Conservation (phyloP, 2,329 filamentous ascomycete genomes). For the Daldinia sp. region DNA sequence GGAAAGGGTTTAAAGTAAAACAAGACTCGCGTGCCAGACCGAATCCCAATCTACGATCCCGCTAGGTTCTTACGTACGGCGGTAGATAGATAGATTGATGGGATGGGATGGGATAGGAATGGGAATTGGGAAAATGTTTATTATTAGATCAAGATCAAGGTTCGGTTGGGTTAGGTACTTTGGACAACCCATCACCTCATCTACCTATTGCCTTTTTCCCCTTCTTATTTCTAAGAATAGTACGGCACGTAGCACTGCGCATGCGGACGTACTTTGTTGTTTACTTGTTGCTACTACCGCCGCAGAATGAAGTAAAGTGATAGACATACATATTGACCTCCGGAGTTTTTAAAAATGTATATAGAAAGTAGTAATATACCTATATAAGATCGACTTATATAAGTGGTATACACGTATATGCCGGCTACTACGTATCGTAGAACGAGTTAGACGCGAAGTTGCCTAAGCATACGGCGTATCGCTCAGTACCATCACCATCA, state of each 20-base stretch:
- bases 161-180: neutral
- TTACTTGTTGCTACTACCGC: neutral
- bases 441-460: neutral
- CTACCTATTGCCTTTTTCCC: neutral
- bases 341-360: neutral
- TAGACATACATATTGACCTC: neutral
- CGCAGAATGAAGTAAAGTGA: neutral
- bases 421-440: too few relatives aligned
- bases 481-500: slow-evolving; percentile 5
- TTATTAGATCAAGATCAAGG: slow-evolving; percentile 8
- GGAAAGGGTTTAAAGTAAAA: neutral
- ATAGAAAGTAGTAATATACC: too few relatives aligned
- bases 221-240: slow-evolving; percentile 3
- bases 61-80: slow-evolving; percentile 10
- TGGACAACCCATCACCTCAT: neutral
- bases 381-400: neutral
- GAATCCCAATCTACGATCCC: slow-evolving; percentile 30
- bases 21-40: slow-evolving; percentile 1
- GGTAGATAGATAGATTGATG: neutral
- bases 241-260: neutral
- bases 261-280: neutral
- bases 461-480: slow-evolving; percentile 2
- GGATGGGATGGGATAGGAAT: neutral
- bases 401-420: too few relatives aligned
- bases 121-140: neutral